Base-by-base conservation (phyloP, 306 rosid genomes). In the Castanea sativa region DNA sequence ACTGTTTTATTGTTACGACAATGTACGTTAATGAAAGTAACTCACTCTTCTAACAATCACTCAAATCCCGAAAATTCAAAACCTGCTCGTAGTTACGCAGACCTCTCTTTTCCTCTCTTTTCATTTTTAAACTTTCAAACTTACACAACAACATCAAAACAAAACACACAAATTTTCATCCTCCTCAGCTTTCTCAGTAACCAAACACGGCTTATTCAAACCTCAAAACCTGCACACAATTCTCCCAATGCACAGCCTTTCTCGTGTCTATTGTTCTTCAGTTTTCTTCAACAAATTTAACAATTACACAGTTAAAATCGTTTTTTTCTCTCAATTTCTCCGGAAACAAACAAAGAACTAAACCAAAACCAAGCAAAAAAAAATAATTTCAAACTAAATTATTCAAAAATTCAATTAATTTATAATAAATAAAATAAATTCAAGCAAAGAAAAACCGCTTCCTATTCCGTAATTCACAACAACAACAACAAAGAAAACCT, bases 241-340 rank as follows among this genome's bases (percentile, higher is more conserved):
- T 33, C 20, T 35, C n/a, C 16, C 25, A n/a, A 19, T 9, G 23
- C 49, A 41, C 12, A 41, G 45, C 1, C 0, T 19, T 33, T 20
- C 4, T 30, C n/a, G 16, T 12, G 45, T 35, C 52, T 19, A 38
- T 35, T 35, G n/a, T 20, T n/a, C 38, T 9, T 57, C 20, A 5
- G 14, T 30, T 73, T 19, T 10, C 29, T 61, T 29, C 23, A 6
- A 20, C 23, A 18, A 65, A 30, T 11, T 65, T 3, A 18, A 65
- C 60, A 75, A 80, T 32, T 25, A 33, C 27, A 38, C 3, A 61
- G 30, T 35, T 7, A 29, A 55, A 52, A 18, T 32, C 0, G 12
- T 76, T 32, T 69, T 63, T 18, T 68, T 55, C 55, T 78, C 69
- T 58, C 76, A 61, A 23, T 25, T 78, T 73, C 78, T 45, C 79